A percentile compares a stretch with the other conserved stretches of the same genome.
Conservation (phyloP, 225 moss, liverwort and hornwort genomes). For the Pleurozium schreberi region DNA sequence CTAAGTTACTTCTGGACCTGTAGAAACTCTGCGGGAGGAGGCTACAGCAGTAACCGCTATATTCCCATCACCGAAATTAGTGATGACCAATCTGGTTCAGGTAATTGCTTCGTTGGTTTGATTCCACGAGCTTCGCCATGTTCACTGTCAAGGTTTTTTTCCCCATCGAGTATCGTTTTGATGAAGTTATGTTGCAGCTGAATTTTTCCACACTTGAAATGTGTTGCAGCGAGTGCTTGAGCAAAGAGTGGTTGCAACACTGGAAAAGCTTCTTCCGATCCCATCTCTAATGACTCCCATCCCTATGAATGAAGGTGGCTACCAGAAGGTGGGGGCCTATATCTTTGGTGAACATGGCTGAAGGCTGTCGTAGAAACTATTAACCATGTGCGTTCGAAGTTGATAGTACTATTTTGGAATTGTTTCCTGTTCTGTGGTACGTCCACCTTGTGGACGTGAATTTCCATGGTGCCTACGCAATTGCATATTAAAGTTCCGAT, state of each 20-base stretch:
- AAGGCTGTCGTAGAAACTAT: neutral
- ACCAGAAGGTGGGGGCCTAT: slow-evolving; percentile 49
- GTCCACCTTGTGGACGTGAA: neutral
- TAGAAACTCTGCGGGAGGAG: slow-evolving; percentile 75
- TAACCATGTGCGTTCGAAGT: neutral
- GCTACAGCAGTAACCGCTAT: slow-evolving; percentile 50
- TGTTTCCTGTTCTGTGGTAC: neutral
- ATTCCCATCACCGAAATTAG: slow-evolving; percentile 76
- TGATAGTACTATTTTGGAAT: neutral
- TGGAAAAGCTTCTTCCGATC: slow-evolving; percentile 65
- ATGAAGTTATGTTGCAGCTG: neutral
- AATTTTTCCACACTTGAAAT: neutral
- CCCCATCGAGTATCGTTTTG: neutral
- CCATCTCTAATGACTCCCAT: slow-evolving; percentile 49
- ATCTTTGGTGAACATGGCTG: neutral
- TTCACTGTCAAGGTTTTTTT: neutral
- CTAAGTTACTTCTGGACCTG: slow-evolving; percentile 7
- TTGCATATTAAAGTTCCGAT: neutral
- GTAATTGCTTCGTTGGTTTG: slow-evolving; percentile 13
- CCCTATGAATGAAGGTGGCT: slow-evolving; percentile 69
- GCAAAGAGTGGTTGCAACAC: slow-evolving; percentile 62
- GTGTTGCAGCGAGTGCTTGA: slow-evolving; percentile 85
- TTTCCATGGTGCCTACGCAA: neutral
- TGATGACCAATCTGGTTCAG: slow-evolving; percentile 83
- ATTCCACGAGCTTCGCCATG: neutral